Evolutionary conservation across 2,329 filamentous ascomycete species (phyloP).

Genomic region (Claviceps sp.): DNA sequence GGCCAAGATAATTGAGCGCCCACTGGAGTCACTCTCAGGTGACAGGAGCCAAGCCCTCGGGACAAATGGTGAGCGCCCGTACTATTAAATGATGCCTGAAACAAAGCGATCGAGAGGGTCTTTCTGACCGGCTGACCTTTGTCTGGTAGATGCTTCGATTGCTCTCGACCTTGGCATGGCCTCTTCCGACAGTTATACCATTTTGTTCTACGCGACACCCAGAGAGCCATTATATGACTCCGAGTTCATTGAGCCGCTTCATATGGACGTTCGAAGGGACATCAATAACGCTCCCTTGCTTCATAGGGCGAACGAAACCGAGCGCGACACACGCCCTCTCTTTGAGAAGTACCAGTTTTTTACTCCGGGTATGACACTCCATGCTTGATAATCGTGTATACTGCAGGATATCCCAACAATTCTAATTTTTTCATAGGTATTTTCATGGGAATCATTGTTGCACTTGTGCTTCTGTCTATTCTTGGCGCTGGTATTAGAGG

Average conservation of each 20-base stretch:
- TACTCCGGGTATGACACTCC: conserved; percentile 51
- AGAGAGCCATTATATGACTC: conserved; percentile 47
- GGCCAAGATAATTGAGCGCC: conserved; percentile 26
- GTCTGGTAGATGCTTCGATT: conserved; percentile 35
- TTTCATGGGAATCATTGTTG: conserved; percentile 70
- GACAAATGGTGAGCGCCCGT: conserved; percentile 30
- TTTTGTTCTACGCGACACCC: conserved; percentile 61
- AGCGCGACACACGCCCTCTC: conserved; percentile 36
- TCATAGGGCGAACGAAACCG: conserved; percentile 27
- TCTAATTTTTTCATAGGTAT: conserved; percentile 42
- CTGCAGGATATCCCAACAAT: conserved; percentile 4
- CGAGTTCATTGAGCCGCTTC: conserved; percentile 47
- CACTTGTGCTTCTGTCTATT: conserved; percentile 61
- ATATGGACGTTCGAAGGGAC: conserved; percentile 61
- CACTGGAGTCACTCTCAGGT: conserved; percentile 27
- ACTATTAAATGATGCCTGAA: neutral
- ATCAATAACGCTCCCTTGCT: conserved; percentile 15
- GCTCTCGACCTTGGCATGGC: conserved; percentile 30
- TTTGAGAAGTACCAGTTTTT: conserved; percentile 96
- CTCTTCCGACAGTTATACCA: conserved; percentile 45
- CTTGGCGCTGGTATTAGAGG: conserved; percentile 66
- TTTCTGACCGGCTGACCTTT: neutral
- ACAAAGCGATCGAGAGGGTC: neutral
- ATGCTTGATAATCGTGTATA: neutral
- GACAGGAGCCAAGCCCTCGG: conserved; percentile 30